A percentile compares a stretch with the other conserved stretches of the same genome.
These are phyloP conservation scores for Vaccinium macrocarpon DNA, from an alignment of 148 eudicot genomes.

Conservation along the genomic window DNA sequence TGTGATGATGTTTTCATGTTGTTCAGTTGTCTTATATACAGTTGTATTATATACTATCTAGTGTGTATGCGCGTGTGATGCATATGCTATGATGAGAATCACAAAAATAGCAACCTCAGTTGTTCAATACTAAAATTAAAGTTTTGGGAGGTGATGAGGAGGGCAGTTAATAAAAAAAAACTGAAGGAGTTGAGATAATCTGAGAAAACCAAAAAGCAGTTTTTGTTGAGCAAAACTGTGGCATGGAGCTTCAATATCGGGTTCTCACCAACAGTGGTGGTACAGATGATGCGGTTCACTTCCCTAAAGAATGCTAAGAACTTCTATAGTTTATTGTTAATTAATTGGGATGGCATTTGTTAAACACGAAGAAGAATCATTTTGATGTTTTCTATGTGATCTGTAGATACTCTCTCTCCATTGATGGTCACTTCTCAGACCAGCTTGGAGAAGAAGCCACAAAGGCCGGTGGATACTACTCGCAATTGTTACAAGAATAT, in stretches of 20 bases:
- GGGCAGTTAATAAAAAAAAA: not conserved
- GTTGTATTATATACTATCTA: not conserved
- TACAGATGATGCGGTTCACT: not conserved
- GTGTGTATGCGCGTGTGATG: not conserved
- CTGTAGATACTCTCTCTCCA: slow-evolving; percentile 75
- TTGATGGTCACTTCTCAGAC: slow-evolving; percentile 52
- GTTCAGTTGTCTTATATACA: not conserved
- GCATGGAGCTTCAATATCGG: not conserved
- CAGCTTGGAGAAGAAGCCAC: slow-evolving; percentile 50
- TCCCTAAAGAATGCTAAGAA: not conserved
- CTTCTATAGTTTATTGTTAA: not conserved
- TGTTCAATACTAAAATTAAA: not conserved
- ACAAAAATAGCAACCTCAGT: not conserved
- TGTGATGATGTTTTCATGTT: not conserved
- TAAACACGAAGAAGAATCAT: not conserved
- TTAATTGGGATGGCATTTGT: not conserved
- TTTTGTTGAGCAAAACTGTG: not conserved
- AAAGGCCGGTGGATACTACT: slow-evolving; percentile 76
- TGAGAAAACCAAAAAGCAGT: not conserved
- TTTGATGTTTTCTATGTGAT: slow-evolving; percentile 1
- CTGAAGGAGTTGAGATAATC: not conserved
- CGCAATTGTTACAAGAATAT: slow-evolving; percentile 72
- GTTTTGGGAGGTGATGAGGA: not conserved
- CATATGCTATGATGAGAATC: not conserved
- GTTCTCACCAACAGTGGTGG: not conserved